These are phyloP conservation scores for Fusarium pseudoanthophilum DNA, from an alignment of 2,329 filamentous ascomycete species.

Conservation along the genomic window DNA sequence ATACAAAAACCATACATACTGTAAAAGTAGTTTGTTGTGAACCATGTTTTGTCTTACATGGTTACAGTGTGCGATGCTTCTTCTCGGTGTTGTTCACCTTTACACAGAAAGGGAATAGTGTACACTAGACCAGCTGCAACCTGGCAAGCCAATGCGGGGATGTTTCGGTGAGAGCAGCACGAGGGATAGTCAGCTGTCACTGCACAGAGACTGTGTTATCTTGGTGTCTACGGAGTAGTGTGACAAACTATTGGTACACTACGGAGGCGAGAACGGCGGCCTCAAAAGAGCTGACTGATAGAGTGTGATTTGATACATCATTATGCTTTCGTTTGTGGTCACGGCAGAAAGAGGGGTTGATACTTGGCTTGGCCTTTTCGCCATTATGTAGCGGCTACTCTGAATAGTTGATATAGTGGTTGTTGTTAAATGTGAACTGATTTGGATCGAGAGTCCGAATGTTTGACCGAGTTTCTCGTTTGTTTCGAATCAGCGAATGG, in stretches of 20 bases:
- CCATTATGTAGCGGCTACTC: not conserved
- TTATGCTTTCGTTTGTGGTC: conserved; percentile 17
- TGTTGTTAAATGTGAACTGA: conserved; percentile 10
- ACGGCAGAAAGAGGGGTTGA: conserved; percentile 19
- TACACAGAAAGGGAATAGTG: conserved; percentile 28
- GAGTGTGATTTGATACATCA: conserved; percentile 23
- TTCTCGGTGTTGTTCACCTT: conserved; percentile 13
- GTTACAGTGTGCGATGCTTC: not conserved
- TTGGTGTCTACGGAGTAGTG: not conserved
- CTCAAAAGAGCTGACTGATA: conserved; percentile 15
- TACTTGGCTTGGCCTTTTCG: conserved; percentile 21
- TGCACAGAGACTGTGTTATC: conserved; percentile 18
- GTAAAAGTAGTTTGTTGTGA: not conserved
- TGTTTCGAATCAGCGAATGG: conserved; percentile 16
- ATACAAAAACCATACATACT: not conserved
- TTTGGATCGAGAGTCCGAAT: conserved; percentile 2
- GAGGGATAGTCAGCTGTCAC: conserved; percentile 34
- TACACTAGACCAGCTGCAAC: not conserved
- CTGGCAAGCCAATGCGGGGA: conserved; percentile 22
- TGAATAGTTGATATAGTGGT: not conserved
- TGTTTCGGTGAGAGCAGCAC: conserved; percentile 29
- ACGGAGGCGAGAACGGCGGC: conserved; percentile 19
- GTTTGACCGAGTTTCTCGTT: conserved; percentile 27
- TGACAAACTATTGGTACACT: conserved; percentile 18
- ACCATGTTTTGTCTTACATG: not conserved